These are phyloP conservation scores for Camelina sativa DNA, from an alignment of 345 rosid species.

Conservation along the genomic window DNA sequence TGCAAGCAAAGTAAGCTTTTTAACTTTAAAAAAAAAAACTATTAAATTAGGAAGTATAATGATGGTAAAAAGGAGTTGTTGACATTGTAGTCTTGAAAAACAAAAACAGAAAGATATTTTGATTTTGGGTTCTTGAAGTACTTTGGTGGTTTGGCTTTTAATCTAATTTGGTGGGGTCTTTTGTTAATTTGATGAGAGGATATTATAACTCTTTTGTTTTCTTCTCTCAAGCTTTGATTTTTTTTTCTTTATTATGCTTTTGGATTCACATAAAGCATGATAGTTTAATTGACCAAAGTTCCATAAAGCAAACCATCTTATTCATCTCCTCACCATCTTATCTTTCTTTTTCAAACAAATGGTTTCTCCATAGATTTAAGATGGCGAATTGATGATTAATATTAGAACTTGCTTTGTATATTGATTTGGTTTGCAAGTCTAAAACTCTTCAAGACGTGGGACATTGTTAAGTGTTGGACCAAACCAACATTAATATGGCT, in stretches of 20 bases:
- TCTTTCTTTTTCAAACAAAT: conserved; percentile 34
- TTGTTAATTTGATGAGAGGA: conserved; percentile 37
- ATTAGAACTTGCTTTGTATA: conserved; percentile 7
- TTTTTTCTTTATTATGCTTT: conserved; percentile 38
- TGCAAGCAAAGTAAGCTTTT: conserved; percentile 39
- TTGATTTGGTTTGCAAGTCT: conserved; percentile 34
- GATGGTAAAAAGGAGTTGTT: conserved; percentile 38
- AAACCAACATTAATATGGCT: conserved; percentile 35
- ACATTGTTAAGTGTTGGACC: conserved; percentile 31
- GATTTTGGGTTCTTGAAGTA: conserved; percentile 22
- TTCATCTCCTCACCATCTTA: conserved; percentile 40
- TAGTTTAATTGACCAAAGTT: conserved; percentile 39
- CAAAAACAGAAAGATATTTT: conserved; percentile 27
- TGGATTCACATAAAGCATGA: conserved; percentile 43
- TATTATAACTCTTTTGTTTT: conserved; percentile 23
- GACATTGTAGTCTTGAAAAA: conserved; percentile 34
- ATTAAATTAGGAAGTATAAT: conserved; percentile 33
- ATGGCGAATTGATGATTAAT: conserved; percentile 17
- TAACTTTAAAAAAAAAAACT: conserved; percentile 2
- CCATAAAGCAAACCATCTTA: conserved; percentile 36
- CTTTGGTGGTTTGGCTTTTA: conserved; percentile 36
- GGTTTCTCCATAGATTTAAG: conserved; percentile 24
- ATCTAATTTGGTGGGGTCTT: conserved; percentile 42
- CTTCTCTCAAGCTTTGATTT: conserved; percentile 39
- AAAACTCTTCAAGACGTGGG: conserved; percentile 43